Evolutionary conservation across 1,284 basidiomycete genomes (phyloP).

Genomic region (Wolfiporia cocos): DNA sequence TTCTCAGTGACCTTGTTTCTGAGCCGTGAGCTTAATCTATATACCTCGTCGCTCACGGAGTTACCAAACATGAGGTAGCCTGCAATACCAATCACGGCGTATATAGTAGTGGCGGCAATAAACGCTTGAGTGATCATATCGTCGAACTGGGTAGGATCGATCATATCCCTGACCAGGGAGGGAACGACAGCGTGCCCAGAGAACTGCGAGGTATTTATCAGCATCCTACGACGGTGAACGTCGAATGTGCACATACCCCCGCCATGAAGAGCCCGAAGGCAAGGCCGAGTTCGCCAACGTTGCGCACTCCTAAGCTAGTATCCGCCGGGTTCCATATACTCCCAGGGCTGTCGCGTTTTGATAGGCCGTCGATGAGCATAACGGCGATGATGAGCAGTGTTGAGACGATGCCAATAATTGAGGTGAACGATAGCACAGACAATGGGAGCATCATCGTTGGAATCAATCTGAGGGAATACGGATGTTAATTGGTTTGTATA

Average conservation of each 20-base stretch:
- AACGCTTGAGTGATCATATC: constrained; percentile 85
- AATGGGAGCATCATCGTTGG: constrained; percentile 85
- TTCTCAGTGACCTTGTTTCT: background rate
- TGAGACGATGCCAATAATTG: constrained; percentile 79
- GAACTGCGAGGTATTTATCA: constrained; percentile 44
- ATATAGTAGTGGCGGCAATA: constrained; percentile 74
- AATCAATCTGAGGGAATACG: too few species aligned
- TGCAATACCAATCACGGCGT: constrained; percentile 75
- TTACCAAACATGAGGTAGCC: constrained; percentile 94
- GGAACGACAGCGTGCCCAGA: constrained; percentile 93
- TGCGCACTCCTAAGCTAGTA: constrained; percentile 61
- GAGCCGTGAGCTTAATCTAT: background rate
- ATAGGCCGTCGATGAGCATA: constrained; percentile 80
- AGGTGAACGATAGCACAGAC: constrained; percentile 79
- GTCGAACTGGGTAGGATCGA: constrained; percentile 76
- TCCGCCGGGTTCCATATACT: constrained; percentile 73
- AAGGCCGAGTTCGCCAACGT: constrained; percentile 57
- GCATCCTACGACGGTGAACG: background rate
- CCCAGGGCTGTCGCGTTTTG: constrained; percentile 76
- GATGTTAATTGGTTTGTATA: too few species aligned
- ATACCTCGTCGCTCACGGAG: constrained; percentile 78
- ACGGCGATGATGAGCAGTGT: constrained; percentile 76
- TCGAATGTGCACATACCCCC: constrained; percentile 46
- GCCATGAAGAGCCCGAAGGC: constrained; percentile 92
- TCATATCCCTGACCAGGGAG: constrained; percentile 87